Base-by-base conservation (phyloP, 169 alveolate species). In the Babesia gibsoni region DNA sequence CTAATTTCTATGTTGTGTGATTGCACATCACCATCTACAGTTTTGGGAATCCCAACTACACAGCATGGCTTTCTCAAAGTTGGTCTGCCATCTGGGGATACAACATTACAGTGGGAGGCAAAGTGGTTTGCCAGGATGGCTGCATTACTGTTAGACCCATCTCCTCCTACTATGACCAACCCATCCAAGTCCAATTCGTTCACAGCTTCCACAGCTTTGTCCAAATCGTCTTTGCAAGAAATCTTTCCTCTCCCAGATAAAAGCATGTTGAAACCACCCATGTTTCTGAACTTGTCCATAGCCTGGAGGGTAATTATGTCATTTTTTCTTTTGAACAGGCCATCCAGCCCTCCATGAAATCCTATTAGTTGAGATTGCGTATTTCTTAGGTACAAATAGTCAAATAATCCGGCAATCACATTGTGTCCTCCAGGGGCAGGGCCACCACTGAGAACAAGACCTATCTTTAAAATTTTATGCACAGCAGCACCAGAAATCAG, bases 361-460 rank as follows among this genome's bases (percentile, higher is more conserved):
- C 99, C 99, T 56, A 90, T 91, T 12, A 96, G 89, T 67, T 91
- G 93, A 33, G 96, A 89, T 12, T 93, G 94, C 53, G 95, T 92
- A 74, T 96, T 92, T 29, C 92, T 87, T 59, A 83, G 49, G 65
- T 93, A 95, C 45, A 94, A 88, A 78, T 91, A 95, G 66, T 97
- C 99, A 70, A 83, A 96, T 4, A 96, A 88, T 32, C 99, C 99
- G 4, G 97, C 90, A 39, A 97, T 95, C 30, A 97, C 99, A 75
- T 96, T 96, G 84, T 97, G 99, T 2, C 99, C 99, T 27, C 99
- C 99, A 0, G 99, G 98, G 4, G 99, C 99, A 65, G 98, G 98
- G 8, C 99, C 99, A 32, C 99, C 99, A 39, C 97, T 90, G n/a
- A 97, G 90, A 3, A 97, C 98, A 41, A 95, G 93, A 18, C 99